Conservation (phyloP, 768 basidiomycete species). For the Naematelia encephala region DNA sequence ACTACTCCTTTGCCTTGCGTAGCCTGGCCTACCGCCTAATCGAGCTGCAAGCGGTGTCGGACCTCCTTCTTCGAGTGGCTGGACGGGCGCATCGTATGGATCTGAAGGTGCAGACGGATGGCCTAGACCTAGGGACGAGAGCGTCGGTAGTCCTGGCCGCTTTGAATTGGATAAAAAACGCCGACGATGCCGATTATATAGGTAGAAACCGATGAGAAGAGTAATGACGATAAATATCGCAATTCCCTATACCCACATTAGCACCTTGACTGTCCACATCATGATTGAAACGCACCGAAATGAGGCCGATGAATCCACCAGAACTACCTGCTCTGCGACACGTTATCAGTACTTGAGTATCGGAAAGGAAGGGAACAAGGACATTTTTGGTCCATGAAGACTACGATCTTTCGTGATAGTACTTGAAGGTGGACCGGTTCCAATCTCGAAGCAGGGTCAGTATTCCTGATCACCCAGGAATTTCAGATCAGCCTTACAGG, state of each 20-base stretch:
- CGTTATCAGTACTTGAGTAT: neutral
- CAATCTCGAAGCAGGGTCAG: neutral
- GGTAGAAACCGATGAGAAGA: constrained; percentile 46
- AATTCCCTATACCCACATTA: constrained; percentile 28
- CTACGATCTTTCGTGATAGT: neutral
- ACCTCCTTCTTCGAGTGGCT: neutral
- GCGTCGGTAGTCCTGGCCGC: neutral
- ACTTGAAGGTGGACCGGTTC: constrained; percentile 1
- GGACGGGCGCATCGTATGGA: neutral
- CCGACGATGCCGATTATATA: constrained; percentile 57
- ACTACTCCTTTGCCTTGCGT: neutral
- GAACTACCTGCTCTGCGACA: constrained; percentile 2
- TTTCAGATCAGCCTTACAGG: neutral
- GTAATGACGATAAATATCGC: constrained; percentile 49
- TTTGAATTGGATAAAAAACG: constrained; percentile 53
- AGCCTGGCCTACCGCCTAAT: neutral
- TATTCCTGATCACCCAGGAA: neutral
- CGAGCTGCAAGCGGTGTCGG: neutral
- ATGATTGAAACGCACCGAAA: neutral
- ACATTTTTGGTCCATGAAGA: neutral
- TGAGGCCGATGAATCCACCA: constrained; percentile 10
- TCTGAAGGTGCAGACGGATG: neutral
- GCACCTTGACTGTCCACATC: neutral
- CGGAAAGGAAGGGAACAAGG: neutral
- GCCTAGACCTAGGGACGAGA: neutral